These are phyloP conservation scores for Aspergillus amoenus DNA, from an alignment of 2,329 filamentous ascomycete genomes.

Conservation along the genomic window DNA sequence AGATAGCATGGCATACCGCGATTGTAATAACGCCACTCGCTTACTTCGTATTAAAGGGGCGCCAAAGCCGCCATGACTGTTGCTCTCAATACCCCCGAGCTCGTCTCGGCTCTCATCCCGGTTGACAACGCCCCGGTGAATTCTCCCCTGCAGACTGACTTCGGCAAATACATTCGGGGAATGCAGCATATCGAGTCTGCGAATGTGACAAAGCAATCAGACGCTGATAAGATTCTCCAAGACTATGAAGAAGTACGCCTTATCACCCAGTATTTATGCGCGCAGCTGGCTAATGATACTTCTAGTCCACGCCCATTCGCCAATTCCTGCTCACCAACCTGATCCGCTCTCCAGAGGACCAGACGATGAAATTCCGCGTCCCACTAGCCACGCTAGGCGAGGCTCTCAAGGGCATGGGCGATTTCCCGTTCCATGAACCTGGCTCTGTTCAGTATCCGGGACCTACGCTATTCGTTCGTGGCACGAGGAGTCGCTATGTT, in stretches of 20 bases:
- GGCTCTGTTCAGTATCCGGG: slow-evolving; percentile 68
- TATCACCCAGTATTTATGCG: not conserved
- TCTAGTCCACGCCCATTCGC: slow-evolving; percentile 68
- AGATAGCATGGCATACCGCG: not conserved
- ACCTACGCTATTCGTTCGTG: slow-evolving; percentile 71
- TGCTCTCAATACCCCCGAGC: slow-evolving; percentile 67
- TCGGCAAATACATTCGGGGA: slow-evolving; percentile 75
- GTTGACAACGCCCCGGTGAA: slow-evolving; percentile 94
- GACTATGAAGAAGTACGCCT: slow-evolving; percentile 67
- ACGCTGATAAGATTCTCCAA: slow-evolving; percentile 77
- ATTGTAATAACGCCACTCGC: not conserved
- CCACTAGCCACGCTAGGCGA: slow-evolving; percentile 70
- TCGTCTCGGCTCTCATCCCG: slow-evolving; percentile 70
- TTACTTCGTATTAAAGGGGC: slow-evolving; percentile 55
- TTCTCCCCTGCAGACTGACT: slow-evolving; percentile 70
- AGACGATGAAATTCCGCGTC: slow-evolving; percentile 71
- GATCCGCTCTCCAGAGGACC: slow-evolving; percentile 53
- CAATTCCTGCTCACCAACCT: slow-evolving; percentile 93
- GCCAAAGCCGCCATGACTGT: slow-evolving; percentile 91
- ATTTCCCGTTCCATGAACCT: slow-evolving; percentile 82
- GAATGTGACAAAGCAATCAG: slow-evolving; percentile 65
- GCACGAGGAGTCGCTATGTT: slow-evolving; percentile 42
- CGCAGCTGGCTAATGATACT: not conserved
- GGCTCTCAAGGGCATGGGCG: slow-evolving; percentile 72
- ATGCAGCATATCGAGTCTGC: slow-evolving; percentile 80